phyloP scores from a whole-genome alignment of 73 alveolate genomes.

The Paramecium primaurelia region DNA sequence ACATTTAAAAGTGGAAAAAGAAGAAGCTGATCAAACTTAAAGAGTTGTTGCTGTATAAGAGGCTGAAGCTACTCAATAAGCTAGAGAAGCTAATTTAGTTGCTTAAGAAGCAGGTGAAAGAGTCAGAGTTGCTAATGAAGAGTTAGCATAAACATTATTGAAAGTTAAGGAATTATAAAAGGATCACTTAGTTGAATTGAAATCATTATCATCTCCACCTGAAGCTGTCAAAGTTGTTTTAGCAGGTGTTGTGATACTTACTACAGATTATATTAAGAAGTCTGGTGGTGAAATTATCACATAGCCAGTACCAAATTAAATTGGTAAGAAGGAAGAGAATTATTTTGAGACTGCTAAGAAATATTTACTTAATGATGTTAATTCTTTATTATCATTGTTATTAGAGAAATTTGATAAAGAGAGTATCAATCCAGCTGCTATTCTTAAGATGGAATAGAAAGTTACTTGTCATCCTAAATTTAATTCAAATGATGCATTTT shows the following conservation, averaged over 20 bases:
- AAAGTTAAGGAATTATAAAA: constrained; percentile 78
- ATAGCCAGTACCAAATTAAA: constrained; percentile 53
- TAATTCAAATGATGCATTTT: constrained; percentile 74
- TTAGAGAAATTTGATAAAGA: constrained; percentile 76
- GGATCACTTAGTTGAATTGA: constrained; percentile 79
- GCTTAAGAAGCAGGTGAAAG: constrained; percentile 63
- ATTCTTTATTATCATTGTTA: constrained; percentile 65
- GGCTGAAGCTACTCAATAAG: constrained; percentile 95
- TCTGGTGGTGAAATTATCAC: constrained; percentile 59
- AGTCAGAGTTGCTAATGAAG: constrained; percentile 74
- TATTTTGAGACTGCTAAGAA: constrained; percentile 79
- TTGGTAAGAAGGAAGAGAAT: constrained; percentile 78
- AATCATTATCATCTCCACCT: constrained; percentile 73
- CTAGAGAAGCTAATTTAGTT: constrained; percentile 86
- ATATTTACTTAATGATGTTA: constrained; percentile 78
- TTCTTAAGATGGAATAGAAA: constrained; percentile 65
- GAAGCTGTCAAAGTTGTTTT: constrained; percentile 71
- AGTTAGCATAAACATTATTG: constrained; percentile 65
- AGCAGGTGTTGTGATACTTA: constrained; percentile 73
- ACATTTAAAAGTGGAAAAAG: constrained; percentile 77
- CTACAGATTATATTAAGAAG: constrained; percentile 61
- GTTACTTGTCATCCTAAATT: constrained; percentile 70
- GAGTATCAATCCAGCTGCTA: constrained; percentile 65
- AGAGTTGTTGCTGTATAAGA: constrained; percentile 75
- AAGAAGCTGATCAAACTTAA: constrained; percentile 81